Evolutionary conservation across 257 asterid genomes (phyloP).

Genomic region (Misopates orontium): DNA sequence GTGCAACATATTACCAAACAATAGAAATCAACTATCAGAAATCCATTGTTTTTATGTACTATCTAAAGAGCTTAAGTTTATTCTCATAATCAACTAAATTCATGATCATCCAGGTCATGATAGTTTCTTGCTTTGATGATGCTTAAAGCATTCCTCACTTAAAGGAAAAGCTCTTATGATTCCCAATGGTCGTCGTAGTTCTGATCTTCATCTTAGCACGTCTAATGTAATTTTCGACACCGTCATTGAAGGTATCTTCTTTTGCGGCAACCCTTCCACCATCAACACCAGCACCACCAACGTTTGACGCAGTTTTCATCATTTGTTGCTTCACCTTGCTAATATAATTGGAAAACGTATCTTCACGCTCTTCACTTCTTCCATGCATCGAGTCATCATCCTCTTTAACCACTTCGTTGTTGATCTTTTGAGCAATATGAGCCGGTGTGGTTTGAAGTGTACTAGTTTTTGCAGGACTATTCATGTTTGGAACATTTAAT

Average conservation of each 20-base stretch:
- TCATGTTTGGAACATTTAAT: background rate
- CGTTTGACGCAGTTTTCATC: slow-evolving; percentile 33
- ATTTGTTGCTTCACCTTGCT: slow-evolving; percentile 32
- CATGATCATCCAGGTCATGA: too few species aligned
- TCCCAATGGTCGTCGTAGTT: too few species aligned
- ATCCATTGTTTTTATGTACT: too few species aligned
- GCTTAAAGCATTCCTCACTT: too few species aligned
- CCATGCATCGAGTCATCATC: slow-evolving; percentile 12
- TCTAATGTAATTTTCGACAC: too few species aligned
- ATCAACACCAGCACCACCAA: slow-evolving; percentile 28
- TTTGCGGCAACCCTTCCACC: slow-evolving; percentile 15
- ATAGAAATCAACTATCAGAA: too few species aligned
- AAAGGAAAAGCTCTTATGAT: too few species aligned
- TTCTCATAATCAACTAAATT: too few species aligned
- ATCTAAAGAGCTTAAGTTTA: too few species aligned
- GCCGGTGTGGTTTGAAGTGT: background rate
- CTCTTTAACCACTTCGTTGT: slow-evolving; percentile 4
- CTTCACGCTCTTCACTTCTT: slow-evolving; percentile 20
- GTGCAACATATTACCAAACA: too few species aligned
- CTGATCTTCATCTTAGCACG: too few species aligned
- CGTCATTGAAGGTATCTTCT: slow-evolving; percentile 47
- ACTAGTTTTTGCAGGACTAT: background rate
- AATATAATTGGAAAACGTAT: slow-evolving; percentile 33
- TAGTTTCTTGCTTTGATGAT: too few species aligned
- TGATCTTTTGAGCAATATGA: background rate